Base-by-base conservation (phyloP, 2,329 filamentous ascomycete species). In the Colletotrichum musae region DNA sequence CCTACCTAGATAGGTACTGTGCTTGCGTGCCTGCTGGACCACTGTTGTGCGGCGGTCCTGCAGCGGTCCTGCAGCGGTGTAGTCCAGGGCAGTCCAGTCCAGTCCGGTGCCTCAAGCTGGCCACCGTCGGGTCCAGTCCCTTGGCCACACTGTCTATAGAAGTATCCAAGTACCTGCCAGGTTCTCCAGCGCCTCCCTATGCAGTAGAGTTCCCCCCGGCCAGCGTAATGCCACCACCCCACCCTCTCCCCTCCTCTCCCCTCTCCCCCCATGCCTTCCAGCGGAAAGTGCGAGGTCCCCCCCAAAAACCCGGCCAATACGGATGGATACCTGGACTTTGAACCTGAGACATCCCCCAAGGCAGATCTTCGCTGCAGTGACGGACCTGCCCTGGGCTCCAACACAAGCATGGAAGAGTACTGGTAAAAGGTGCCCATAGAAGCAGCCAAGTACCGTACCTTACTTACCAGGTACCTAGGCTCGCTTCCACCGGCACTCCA, bases 331-430 rank as follows among this genome's bases (percentile, higher is more conserved):
- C 24, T 69, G 50, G 62, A 41, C 56, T 54, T 69, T 51, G 62
- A 47, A 54, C 62, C 62, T 66, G 62, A 60, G 66, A 69, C 66
- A 60, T 16, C 43, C 54, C 56, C 57, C 62, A 52, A 68, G 56
- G 43, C 50, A 52, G 66, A 66, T 61, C 62, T 60, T 45, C 36
- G 32, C 32, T 36, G 32, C 32, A 12, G 32, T 36, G 32, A 36
- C 32, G 32, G 32, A 36, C 50, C 15, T 18, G 4, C 6, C 47
- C 45, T 24, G 47, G 9, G 32, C 58, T 51, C 13, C 18, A n/a
- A 16, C 47, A 21, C 56, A 36, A 36, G 32, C 32, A 36, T 36
- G 32, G 7, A 36, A 36, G 32, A 10, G 32, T 36, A 36, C 32
- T 36, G 32, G 32, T 36, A 36, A 36, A 6, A 36, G 32, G 2